These are phyloP conservation scores for Vitis riparia DNA, from an alignment of 164 flowering plant species.

Conservation along the genomic window DNA sequence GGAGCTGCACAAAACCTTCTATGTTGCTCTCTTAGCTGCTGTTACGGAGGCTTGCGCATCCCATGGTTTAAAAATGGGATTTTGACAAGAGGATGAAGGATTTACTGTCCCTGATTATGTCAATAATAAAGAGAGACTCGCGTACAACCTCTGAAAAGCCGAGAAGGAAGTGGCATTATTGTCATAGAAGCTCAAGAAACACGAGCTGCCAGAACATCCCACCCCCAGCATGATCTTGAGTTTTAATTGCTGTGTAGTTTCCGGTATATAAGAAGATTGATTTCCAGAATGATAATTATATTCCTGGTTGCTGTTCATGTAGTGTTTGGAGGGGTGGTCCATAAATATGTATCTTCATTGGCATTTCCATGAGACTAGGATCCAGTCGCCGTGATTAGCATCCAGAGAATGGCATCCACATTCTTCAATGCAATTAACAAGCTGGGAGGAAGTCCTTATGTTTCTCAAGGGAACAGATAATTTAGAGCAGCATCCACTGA, in stretches of 20 bases:
- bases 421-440: slow-evolving; percentile 94
- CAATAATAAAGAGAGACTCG: too few relatives aligned
- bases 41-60: too few relatives aligned
- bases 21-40: too few relatives aligned
- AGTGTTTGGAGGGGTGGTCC: slow-evolving; percentile 99
- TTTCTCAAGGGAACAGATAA: slow-evolving; percentile 58
- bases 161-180: slow-evolving; percentile 95
- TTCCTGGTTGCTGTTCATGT: slow-evolving; percentile 96
- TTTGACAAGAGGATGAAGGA: too few relatives aligned
- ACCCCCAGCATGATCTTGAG: slow-evolving; percentile 95
- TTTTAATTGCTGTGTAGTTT: slow-evolving; percentile 87
- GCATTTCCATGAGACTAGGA: slow-evolving; percentile 99
- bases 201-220: slow-evolving; percentile 95
- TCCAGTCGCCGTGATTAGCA: slow-evolving; percentile 94
- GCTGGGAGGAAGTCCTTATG: slow-evolving; percentile 90
- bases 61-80: too few relatives aligned
- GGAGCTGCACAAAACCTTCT: too few relatives aligned
- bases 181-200: slow-evolving; percentile 90
- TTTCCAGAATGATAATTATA: slow-evolving; percentile 84
- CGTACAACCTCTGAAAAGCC: slow-evolving; percentile 42
- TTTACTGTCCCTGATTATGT: too few relatives aligned
- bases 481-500: slow-evolving; percentile 13
- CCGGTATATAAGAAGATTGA: slow-evolving; percentile 96
- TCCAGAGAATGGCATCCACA: slow-evolving; percentile 94
- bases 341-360: slow-evolving; percentile 97